These are phyloP conservation scores for Rhodamnia argentea DNA, from an alignment of 345 rosid species.

Conservation along the genomic window DNA sequence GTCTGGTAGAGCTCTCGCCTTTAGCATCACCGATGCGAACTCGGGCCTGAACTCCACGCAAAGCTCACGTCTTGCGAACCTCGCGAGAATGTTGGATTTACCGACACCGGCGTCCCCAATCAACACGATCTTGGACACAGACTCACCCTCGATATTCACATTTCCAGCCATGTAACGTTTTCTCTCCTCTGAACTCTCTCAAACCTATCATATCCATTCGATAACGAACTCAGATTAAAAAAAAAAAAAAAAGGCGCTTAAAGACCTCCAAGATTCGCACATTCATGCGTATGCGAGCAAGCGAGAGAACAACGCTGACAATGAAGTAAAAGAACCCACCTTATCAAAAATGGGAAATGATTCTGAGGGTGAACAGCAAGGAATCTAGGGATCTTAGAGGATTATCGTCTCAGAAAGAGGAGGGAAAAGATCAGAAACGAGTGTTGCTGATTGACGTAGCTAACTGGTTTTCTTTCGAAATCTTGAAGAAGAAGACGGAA, in stretches of 20 bases:
- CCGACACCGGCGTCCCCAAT: conserved; percentile 81
- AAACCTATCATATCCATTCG: conserved; percentile 9
- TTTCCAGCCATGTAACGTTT: conserved; percentile 42
- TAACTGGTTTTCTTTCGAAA: background rate
- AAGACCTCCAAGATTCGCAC: background rate
- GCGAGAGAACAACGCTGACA: background rate
- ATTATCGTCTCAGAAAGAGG: background rate
- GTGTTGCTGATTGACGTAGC: background rate
- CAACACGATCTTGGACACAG: conserved; percentile 69
- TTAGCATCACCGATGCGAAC: conserved; percentile 59
- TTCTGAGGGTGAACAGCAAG: background rate
- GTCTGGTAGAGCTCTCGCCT: conserved; percentile 16
- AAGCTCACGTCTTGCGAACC: conserved; percentile 62
- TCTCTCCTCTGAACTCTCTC: conserved; percentile 8
- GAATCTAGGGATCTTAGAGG: background rate
- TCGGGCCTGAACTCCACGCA: conserved; percentile 73
- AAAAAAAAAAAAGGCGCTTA: background rate
- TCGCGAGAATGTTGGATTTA: conserved; percentile 65
- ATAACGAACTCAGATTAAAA: background rate
- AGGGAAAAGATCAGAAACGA: background rate
- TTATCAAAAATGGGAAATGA: background rate
- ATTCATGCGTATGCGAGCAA: background rate
- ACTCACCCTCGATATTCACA: conserved; percentile 61
- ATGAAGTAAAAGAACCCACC: background rate
- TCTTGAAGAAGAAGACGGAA: background rate